Evolutionary conservation across 768 basidiomycete genomes (phyloP), one percentile per base, ranked within the genome.

Genomic region (Psilocybe subaeruginosa): DNA sequence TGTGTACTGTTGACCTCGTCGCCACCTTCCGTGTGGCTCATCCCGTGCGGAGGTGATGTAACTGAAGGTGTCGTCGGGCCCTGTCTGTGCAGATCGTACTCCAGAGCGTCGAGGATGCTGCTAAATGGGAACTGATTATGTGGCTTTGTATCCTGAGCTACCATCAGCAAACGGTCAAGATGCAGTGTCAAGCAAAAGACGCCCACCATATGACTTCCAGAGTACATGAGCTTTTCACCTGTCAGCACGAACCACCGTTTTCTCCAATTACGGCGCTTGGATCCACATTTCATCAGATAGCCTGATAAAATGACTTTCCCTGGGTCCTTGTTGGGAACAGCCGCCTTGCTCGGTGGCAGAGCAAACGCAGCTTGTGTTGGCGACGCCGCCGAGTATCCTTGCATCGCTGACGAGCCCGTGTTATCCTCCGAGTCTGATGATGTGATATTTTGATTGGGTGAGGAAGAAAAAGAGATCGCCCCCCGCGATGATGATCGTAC

Each of bases 171-270:
- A 14, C 45, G 31, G 45, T 53, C 30, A 45, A 16, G 29, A 45
- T 8, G 19, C 56, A 50, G 64, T 59, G 59, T 31, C 47, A 2
- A 43, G 30, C 39, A 55, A 60, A 57, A 69, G 54, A 33, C 9
- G n/a, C 89, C 64, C 69, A 97, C 96, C 95, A 99, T 99, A 78
- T 99, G 97, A 72, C 91, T 95, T 52, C 88, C 87, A 8, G 88
- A 89, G 77, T 99, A 99, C 37, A 93, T 77, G 56, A 99, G 77
- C 70, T 88, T 91, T 68, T 95, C 93, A 41, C 88, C 88, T 41
- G 89, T 94, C n/a, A 99, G 79, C 39, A 93, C 88, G 69, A 99
- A 99, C 97, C 96, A 99, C 30, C 97, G 79, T 76, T 99, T 99
- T 59, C 95, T 84, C 97, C 97, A 99, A 66, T 87, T 93, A 68